Evolutionary conservation across 768 basidiomycete genomes (phyloP).

Genomic region (Macrolepiota dolichaula): DNA sequence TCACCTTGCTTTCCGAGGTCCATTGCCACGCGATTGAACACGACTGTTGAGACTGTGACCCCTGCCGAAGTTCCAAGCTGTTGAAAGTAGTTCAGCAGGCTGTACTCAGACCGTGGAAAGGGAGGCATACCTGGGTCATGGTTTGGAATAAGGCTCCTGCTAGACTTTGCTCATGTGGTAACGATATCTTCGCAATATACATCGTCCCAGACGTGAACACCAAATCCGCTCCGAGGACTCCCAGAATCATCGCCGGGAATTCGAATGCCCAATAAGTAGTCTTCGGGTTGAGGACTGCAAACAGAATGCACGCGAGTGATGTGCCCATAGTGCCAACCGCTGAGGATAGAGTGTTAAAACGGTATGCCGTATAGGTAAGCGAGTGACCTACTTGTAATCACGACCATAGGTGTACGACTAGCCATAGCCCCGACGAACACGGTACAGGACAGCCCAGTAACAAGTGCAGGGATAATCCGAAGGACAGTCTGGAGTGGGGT

Average conservation of each 20-base stretch:
- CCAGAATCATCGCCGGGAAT: slow-evolving; percentile 62
- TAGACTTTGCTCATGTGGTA: slow-evolving; percentile 71
- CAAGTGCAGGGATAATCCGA: slow-evolving; percentile 67
- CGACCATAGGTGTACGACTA: slow-evolving; percentile 49
- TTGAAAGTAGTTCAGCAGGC: not conserved
- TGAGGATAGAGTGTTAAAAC: not conserved
- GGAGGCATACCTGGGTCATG: slow-evolving; percentile 55
- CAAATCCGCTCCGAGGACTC: slow-evolving; percentile 78
- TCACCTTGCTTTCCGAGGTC: slow-evolving; percentile 25
- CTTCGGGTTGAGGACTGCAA: slow-evolving; percentile 59
- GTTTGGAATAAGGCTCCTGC: slow-evolving; percentile 78
- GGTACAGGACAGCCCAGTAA: slow-evolving; percentile 64
- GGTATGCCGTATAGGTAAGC: not conserved
- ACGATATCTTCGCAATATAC: slow-evolving; percentile 66
- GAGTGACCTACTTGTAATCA: slow-evolving; percentile 41
- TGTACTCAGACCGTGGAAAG: not conserved
- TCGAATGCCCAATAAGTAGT: slow-evolving; percentile 72
- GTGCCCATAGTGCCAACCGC: slow-evolving; percentile 34
- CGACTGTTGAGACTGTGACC: slow-evolving; percentile 68
- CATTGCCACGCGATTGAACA: slow-evolving; percentile 51
- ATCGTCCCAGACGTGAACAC: slow-evolving; percentile 71
- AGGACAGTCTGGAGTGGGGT: slow-evolving; percentile 60
- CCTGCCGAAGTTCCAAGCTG: slow-evolving; percentile 71
- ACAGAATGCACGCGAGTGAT: slow-evolving; percentile 53
- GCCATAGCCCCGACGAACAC: slow-evolving; percentile 60